These are phyloP conservation scores for Lantana camara DNA, from an alignment of 257 asterid species.

Conservation along the genomic window DNA sequence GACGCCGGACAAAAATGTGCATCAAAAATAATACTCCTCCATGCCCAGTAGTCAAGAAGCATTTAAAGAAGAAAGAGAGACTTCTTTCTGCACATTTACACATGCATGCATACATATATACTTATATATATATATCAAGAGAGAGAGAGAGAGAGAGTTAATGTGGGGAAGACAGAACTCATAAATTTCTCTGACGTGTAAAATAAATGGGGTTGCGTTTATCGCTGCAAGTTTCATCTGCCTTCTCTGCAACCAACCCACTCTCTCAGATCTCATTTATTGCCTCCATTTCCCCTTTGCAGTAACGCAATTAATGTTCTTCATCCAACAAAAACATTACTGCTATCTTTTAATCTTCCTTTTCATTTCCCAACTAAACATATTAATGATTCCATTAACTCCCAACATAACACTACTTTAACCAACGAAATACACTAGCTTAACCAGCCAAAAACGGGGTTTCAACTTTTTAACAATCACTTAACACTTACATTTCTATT, in stretches of 20 bases:
- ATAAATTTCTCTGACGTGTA: slow-evolving; percentile 40
- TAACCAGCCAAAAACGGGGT: slow-evolving; percentile 18
- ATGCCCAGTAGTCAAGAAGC: slow-evolving; percentile 24
- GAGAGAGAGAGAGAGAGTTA: slow-evolving; percentile 29
- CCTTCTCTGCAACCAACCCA: slow-evolving; percentile 31
- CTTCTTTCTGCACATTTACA: no score
- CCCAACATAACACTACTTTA: no score
- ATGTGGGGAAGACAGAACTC: slow-evolving; percentile 41
- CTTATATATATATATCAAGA: background rate
- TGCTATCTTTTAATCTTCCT: no score
- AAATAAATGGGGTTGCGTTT: slow-evolving; percentile 44
- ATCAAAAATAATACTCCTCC: background rate
- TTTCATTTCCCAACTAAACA: no score
- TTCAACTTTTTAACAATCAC: background rate
- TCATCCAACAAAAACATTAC: background rate
- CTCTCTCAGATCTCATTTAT: slow-evolving; percentile 32
- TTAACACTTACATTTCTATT: slow-evolving; percentile 19
- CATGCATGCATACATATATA: no score
- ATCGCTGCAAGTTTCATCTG: slow-evolving; percentile 41
- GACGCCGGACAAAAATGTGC: background rate
- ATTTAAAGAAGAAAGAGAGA: slow-evolving; percentile 37
- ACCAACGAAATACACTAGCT: slow-evolving; percentile 6
- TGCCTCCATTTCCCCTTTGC: slow-evolving; percentile 33
- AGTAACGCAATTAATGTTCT: slow-evolving; percentile 22
- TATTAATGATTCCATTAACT: no score